Conservation (phyloP, 139 green algal genomes). For the Pseudopediastrum boryanum region DNA sequence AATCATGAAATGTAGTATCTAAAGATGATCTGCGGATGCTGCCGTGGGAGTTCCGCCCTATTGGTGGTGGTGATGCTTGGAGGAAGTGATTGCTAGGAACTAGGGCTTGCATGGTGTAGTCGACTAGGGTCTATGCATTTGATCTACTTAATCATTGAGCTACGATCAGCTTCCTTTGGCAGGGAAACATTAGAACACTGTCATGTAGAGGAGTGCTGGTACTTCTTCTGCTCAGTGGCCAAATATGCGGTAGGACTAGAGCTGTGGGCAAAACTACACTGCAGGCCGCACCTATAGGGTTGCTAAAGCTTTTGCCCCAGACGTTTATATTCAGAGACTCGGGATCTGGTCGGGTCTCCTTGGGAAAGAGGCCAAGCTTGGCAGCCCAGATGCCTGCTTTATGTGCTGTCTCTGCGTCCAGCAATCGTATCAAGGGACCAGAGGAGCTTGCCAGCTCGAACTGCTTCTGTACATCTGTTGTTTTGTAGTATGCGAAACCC, state of each 20-base stretch:
- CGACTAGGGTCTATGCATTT: too few relatives aligned
- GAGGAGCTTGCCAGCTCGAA: conserved; percentile 52
- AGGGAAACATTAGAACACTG: neutral
- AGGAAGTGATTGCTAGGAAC: too few relatives aligned
- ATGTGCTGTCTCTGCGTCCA: conserved; percentile 87
- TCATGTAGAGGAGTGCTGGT: neutral
- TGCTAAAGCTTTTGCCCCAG: conserved; percentile 82
- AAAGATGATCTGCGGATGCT: too few relatives aligned
- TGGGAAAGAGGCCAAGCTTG: conserved; percentile 68
- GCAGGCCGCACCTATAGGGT: conserved; percentile 82
- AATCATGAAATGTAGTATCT: too few relatives aligned
- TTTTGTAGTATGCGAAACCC: conserved; percentile 44
- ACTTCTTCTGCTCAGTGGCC: neutral
- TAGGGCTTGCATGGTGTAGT: too few relatives aligned
- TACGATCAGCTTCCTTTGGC: neutral
- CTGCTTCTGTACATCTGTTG: conserved; percentile 34
- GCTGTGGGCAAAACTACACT: too few relatives aligned
- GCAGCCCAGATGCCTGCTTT: conserved; percentile 72
- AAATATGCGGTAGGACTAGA: too few relatives aligned
- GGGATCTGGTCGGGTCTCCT: conserved; percentile 72
- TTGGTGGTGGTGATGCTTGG: too few relatives aligned
- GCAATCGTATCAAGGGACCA: conserved; percentile 66
- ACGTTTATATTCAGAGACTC: conserved; percentile 66
- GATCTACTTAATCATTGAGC: too few relatives aligned
- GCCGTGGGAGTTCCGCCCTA: too few relatives aligned